Evolutionary conservation across 2,329 filamentous ascomycete species (phyloP), one percentile per base, ranked within the genome.

Genomic region (Diaporthe ilicicola): DNA sequence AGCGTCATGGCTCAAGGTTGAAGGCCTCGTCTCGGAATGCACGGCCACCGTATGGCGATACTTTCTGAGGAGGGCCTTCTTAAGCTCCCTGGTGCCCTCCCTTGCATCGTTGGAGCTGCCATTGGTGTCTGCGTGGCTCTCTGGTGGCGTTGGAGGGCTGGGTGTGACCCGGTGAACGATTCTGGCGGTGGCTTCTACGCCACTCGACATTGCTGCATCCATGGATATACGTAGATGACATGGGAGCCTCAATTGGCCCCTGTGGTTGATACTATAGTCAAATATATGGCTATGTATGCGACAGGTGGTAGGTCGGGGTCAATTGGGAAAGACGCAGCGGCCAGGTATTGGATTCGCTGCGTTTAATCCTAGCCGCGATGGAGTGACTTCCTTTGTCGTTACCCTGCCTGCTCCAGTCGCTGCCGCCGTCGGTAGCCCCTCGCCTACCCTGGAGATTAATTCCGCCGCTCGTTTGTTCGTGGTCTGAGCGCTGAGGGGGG

Each of bases 31-130:
- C 75, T 88, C 80, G 9, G 91, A 90, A 82, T 99, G 96, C 44
- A 97, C 90, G 39, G 95, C 95, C 71, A 93, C 93, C 74, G 97
- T 91, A 88, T 99, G 96, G 75, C 94, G 93, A 84, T 98, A 98
- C 81, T 95, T 96, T 77, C 84, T 88, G 13, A 68, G 46, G 70
- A 82, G 78, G 13, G 80, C 79, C 53, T 76, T 76, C 74, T 81
- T 82, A 67, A 81, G 74, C 66, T 80, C 77, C 59, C 76, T 76
- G 51, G 76, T 78, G 9, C 74, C 61, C 67, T 80, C 77, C 55
- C 76, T 76, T 53, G 76, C 77, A 9, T 74, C 62, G 39, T 73
- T 59, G 37, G 59, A 46, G 22, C 56, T 46, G 69, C 71, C 70
- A 54, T 75, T 74, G 67, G 55, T 24, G 13, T 53, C 42, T n/a